Evolutionary conservation across 345 rosid genomes (phyloP), one percentile per base, ranked within the genome.

Genomic region (Acer yangbiense): DNA sequence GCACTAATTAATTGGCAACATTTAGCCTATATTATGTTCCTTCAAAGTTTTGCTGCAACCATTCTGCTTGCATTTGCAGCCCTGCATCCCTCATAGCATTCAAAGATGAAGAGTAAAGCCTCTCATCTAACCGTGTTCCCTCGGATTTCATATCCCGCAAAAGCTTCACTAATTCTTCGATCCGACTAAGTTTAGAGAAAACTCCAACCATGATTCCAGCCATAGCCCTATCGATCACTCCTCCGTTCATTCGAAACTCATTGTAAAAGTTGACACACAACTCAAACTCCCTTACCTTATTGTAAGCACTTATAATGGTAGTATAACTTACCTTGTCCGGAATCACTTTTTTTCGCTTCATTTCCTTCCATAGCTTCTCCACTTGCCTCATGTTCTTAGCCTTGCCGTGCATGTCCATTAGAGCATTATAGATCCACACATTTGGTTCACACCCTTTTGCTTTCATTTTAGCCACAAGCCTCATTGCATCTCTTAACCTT

Each of bases 281-380:
- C 29, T 88, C 95, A 1, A 76, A 93, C 79, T 94, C 94, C 72
- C 82, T 81, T 9, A 84, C 90, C 82, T 85, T 89, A 54, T 85
- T 93, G 68, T 90, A 91, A 6, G 97, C 98, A 11, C 87, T 79
- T 46, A 94, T 87, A 52, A 93, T 73, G 61, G 89, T 89, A 0
- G 97, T 93, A 85, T 94, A 93, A 63, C 89, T 89, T n/a, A 94
- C 93, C 83, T 88, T 90, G 69, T 94, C 98, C 0, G 98, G 94
- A 18, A 79, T 81, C 70, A 91, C 86, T 71, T 88, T 90, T 75
- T 87, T 89, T 65, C 97, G 82, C 86, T 87, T 83, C 94, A 94
- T 91, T 72, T 94, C 97, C 78, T 85, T 93, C 97, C 97, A 94
- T 3, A 91, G 39, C 89, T 90, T 93, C 85, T 94, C 93, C 0